phyloP scores from a whole-genome alignment of 441 rosid species.

The Theobroma grandiflorum region DNA sequence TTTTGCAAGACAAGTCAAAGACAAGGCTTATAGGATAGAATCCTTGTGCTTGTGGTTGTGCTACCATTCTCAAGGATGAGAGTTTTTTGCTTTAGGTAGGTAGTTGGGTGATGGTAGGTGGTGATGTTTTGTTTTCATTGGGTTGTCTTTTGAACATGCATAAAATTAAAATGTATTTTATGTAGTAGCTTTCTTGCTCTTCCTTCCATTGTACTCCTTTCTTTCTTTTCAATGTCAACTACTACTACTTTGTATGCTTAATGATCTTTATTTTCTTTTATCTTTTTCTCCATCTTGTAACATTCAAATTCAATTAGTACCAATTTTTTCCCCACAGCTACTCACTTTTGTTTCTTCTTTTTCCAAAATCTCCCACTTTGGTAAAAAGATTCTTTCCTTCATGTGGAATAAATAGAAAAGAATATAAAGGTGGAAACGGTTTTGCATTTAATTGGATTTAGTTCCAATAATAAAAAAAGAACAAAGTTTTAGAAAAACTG shows the following conservation, averaged over 20 bases:
- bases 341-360: neutral
- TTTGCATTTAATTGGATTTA: neutral
- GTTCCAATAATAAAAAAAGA: neutral
- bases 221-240: neutral
- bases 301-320: neutral
- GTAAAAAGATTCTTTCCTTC: neutral
- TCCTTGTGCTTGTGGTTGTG: constrained; percentile 3
- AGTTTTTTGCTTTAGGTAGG: neutral
- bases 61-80: neutral
- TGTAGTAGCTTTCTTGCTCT: neutral
- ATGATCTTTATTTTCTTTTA: neutral
- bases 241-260: neutral
- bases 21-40: neutral
- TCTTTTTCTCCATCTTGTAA: neutral
- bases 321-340: neutral
- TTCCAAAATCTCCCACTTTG: neutral
- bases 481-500: neutral
- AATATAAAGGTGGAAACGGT: neutral
- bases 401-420: neutral
- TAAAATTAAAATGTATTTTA: neutral
- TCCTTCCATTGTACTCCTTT: neutral
- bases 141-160: neutral
- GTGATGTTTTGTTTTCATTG: neutral
- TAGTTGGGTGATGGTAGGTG: constrained; percentile 11
- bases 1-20: neutral